These are phyloP conservation scores for Hygrocybe coccinea DNA, from an alignment of 768 basidiomycete species.

Conservation along the genomic window DNA sequence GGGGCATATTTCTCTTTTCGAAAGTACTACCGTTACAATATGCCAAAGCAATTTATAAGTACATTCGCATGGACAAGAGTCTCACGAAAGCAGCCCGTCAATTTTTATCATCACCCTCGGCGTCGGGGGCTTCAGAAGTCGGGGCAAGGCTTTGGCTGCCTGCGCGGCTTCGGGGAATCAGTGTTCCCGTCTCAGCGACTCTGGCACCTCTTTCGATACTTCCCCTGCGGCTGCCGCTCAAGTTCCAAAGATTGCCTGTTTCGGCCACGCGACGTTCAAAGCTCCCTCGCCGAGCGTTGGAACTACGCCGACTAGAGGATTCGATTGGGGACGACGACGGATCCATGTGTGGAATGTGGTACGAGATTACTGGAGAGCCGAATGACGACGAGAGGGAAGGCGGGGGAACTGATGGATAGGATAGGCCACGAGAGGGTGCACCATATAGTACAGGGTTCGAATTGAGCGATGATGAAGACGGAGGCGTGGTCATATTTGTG, in stretches of 20 bases:
- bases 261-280: constrained; percentile 33
- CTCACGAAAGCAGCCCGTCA: neutral
- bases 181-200: constrained; percentile 62
- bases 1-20: too few relatives aligned
- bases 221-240: constrained; percentile 44
- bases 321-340: constrained; percentile 47
- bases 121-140: constrained; percentile 30
- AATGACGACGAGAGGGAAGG: constrained; percentile 76
- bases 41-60: neutral
- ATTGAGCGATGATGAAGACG: constrained; percentile 54
- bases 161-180: constrained; percentile 47
- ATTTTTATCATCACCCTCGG: constrained; percentile 11
- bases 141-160: constrained; percentile 40
- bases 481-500: constrained; percentile 71
- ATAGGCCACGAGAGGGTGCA: constrained; percentile 41
- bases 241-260: constrained; percentile 30
- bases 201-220: constrained; percentile 62
- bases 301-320: constrained; percentile 50
- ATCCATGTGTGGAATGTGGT: constrained; percentile 45
- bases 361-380: constrained; percentile 59
- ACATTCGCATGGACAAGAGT: neutral
- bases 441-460: constrained; percentile 36
- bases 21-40: neutral
- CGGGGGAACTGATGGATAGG: constrained; percentile 81
- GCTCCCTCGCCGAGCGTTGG: constrained; percentile 38